A percentile compares a stretch with the other conserved stretches of the same genome.
Conservation (phyloP, 495 filamentous ascomycete species). For the Sporormia fimetaria region DNA sequence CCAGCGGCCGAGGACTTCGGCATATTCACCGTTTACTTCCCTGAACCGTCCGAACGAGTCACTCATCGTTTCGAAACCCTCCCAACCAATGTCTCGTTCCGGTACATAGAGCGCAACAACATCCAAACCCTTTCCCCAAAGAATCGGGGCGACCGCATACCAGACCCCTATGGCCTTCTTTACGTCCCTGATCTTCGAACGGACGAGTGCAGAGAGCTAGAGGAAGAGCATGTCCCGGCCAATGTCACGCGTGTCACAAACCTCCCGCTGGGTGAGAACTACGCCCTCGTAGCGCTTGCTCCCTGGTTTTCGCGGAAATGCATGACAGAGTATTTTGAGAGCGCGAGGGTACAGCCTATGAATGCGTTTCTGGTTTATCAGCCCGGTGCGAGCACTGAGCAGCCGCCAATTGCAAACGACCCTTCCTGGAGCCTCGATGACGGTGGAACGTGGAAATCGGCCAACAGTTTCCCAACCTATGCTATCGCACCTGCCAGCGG, state of each 20-base stretch:
- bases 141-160: constrained; percentile 41
- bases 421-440: constrained; percentile 56
- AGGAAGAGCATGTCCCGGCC: constrained; percentile 48
- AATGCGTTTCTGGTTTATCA: constrained; percentile 67
- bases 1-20: constrained; percentile 24
- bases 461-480: constrained; percentile 66
- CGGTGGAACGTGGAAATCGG: constrained; percentile 48
- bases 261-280: constrained; percentile 41
- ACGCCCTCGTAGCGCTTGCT: constrained; percentile 63
- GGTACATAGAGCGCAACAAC: constrained; percentile 45
- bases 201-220: constrained; percentile 50
- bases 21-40: constrained; percentile 28
- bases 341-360: constrained; percentile 45
- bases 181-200: constrained; percentile 62
- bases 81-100: constrained; percentile 55
- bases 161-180: constrained; percentile 57
- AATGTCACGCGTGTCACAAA: constrained; percentile 63
- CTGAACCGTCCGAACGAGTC: constrained; percentile 31
- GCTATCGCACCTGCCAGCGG: constrained; percentile 62
- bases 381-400: constrained; percentile 43
- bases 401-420: constrained; percentile 51
- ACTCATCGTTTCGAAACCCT: background rate
- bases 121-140: constrained; percentile 60
- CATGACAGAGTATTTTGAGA: constrained; percentile 52
- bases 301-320: constrained; percentile 75